Evolutionary conservation across 1,284 basidiomycete species (phyloP).

Genomic region (Marasmius oreades): DNA sequence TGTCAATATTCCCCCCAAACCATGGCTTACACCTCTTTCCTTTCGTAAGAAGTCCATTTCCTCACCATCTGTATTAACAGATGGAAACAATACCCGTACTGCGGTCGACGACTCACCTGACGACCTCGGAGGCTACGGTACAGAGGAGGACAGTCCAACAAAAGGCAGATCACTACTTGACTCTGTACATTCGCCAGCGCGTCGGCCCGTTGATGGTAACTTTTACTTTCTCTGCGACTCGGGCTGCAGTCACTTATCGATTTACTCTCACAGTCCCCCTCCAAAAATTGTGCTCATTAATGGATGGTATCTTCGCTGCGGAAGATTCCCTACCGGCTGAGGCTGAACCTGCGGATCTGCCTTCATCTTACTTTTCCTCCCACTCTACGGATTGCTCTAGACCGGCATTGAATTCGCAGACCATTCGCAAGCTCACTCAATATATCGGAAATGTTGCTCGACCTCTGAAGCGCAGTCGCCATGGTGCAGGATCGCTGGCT

Average conservation of each 20-base stretch:
- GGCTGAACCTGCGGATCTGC: slow-evolving; percentile 50
- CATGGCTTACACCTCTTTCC: slow-evolving; percentile 46
- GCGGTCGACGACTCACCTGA: slow-evolving; percentile 41
- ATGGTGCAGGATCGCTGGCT: slow-evolving; percentile 35
- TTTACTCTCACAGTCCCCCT: slow-evolving; percentile 3
- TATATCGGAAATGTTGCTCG: slow-evolving; percentile 62
- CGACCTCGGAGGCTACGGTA: slow-evolving; percentile 57
- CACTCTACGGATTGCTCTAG: slow-evolving; percentile 53
- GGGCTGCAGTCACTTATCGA: slow-evolving; percentile 5
- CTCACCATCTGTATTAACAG: slow-evolving; percentile 24
- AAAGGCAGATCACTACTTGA: slow-evolving; percentile 25
- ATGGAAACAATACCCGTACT: slow-evolving; percentile 25
- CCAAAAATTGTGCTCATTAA: slow-evolving; percentile 31
- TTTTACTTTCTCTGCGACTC: slow-evolving; percentile 37
- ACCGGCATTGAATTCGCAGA: slow-evolving; percentile 54
- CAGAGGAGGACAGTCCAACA: slow-evolving; percentile 37
- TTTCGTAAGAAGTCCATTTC: slow-evolving; percentile 29
- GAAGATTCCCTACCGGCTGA: slow-evolving; percentile 78
- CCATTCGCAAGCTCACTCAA: slow-evolving; percentile 71
- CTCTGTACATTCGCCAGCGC: slow-evolving; percentile 43
- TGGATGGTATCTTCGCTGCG: slow-evolving; percentile 89
- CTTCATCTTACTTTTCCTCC: slow-evolving; percentile 63
- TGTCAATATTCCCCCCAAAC: slow-evolving; percentile 54
- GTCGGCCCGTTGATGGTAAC: slow-evolving; percentile 63
- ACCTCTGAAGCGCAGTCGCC: slow-evolving; percentile 55